Percentiles rank a stretch among this genome's conserved stretches.
Conservation (phyloP, 2,329 filamentous ascomycete genomes). For the Trichophyton simii region DNA sequence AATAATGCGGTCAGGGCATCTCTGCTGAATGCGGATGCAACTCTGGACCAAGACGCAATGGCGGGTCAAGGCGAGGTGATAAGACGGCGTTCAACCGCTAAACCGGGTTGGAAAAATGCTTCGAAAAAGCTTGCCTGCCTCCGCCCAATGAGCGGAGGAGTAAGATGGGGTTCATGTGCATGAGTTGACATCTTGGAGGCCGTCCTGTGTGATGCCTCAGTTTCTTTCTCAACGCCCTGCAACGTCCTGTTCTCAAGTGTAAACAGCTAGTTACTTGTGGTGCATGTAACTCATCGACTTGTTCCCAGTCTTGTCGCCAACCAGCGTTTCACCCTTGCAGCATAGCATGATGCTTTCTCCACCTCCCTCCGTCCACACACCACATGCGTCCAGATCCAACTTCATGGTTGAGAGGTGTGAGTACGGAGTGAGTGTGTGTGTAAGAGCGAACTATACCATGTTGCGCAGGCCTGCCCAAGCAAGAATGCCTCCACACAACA, state of each 20-base stretch:
- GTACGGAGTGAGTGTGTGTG: no score
- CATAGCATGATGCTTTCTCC: background rate
- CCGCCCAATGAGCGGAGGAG: background rate
- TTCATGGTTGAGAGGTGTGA: no score
- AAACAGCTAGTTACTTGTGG: background rate
- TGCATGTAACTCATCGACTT: background rate
- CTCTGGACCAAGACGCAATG: background rate
- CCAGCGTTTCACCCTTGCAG: background rate
- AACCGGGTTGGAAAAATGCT: slow-evolving; percentile 2
- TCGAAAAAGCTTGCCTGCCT: slow-evolving; percentile 1
- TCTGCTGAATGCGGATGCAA: background rate
- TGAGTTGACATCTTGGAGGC: background rate
- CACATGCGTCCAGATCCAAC: no score
- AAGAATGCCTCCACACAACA: background rate
- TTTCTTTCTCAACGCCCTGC: background rate
- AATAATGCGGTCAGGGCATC: background rate
- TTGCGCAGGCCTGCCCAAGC: background rate
- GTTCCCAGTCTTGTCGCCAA: background rate
- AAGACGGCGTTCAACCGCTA: slow-evolving; percentile 1
- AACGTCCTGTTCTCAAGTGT: background rate
- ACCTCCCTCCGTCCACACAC: background rate
- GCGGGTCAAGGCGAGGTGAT: background rate
- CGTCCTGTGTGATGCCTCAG: background rate
- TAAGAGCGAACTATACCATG: background rate
- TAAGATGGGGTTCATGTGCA: background rate